A percentile compares a stretch with the other conserved stretches of the same genome.
Evolutionary conservation across 2,329 filamentous ascomycete species (phyloP).

Genomic region (Colletotrichum trifolii): DNA sequence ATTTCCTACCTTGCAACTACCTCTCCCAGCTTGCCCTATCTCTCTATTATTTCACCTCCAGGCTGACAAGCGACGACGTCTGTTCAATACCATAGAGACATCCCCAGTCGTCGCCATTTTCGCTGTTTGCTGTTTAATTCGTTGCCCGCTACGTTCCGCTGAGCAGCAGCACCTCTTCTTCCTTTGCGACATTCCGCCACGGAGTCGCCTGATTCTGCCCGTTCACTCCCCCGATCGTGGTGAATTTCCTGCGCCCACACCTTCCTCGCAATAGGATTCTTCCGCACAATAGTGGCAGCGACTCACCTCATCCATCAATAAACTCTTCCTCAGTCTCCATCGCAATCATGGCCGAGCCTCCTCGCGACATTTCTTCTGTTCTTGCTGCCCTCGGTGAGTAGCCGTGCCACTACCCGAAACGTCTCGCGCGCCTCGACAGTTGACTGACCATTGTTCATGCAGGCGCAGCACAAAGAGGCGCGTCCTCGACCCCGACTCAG

Average conservation of each 20-base stretch:
- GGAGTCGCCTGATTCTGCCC: background rate
- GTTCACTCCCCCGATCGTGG: too few relatives aligned
- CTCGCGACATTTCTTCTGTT: conserved; percentile 58
- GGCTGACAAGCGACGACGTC: conserved; percentile 2
- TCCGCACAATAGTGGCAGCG: too few relatives aligned
- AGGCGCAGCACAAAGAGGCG: conserved; percentile 57
- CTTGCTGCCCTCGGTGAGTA: conserved; percentile 60
- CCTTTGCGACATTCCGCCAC: background rate
- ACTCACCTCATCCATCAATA: too few relatives aligned
- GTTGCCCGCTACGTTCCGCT: too few relatives aligned
- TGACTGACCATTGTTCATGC: conserved; percentile 31
- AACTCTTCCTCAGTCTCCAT: too few relatives aligned
- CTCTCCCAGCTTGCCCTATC: conserved; percentile 21
- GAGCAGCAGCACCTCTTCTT: background rate
- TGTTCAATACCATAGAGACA: too few relatives aligned
- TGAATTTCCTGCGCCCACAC: too few relatives aligned
- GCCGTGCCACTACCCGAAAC: conserved; percentile 20
- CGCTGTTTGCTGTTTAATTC: too few relatives aligned
- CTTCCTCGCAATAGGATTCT: too few relatives aligned
- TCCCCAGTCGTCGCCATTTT: too few relatives aligned
- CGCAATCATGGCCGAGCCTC: conserved; percentile 50
- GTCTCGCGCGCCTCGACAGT: conserved; percentile 23
- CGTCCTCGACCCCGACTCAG: conserved; percentile 55
- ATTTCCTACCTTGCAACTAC: conserved; percentile 26
- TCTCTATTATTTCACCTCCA: background rate